Conservation (phyloP, 495 filamentous ascomycete species). For the Gamarada debralockiae region DNA sequence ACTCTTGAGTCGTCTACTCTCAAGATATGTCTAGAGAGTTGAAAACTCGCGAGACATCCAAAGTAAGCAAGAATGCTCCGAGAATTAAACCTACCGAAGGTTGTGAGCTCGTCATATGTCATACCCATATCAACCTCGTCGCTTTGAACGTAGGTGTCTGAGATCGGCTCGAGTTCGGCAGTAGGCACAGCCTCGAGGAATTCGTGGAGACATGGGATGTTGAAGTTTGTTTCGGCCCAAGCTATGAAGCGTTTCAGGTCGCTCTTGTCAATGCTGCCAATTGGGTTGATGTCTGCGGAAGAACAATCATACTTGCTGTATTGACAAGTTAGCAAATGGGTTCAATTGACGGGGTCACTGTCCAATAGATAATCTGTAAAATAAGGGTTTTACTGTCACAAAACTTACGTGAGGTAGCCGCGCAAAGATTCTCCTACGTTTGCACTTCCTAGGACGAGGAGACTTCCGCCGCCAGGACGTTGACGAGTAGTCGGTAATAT, state of each 20-base stretch:
- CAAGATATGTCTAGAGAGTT: no score
- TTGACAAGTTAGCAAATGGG: neutral
- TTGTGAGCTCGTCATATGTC: conserved; percentile 33
- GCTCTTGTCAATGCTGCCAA: conserved; percentile 65
- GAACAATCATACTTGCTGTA: conserved; percentile 12
- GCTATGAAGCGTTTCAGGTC: conserved; percentile 78
- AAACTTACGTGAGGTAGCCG: conserved; percentile 70
- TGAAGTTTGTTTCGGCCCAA: conserved; percentile 58
- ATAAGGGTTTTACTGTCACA: no score
- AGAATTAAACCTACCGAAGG: conserved; percentile 50
- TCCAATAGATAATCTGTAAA: no score
- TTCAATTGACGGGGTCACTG: neutral
- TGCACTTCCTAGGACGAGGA: conserved; percentile 61
- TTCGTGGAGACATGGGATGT: conserved; percentile 52
- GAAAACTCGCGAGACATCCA: no score
- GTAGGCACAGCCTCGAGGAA: conserved; percentile 76
- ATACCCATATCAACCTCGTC: conserved; percentile 71
- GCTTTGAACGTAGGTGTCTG: conserved; percentile 50
- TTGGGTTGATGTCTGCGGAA: conserved; percentile 55
- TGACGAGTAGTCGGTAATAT: conserved; percentile 54
- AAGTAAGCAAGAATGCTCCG: conserved; percentile 29
- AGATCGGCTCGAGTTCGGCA: conserved; percentile 55
- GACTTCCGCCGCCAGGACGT: conserved; percentile 34
- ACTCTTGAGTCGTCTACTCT: no score
- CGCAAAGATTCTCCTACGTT: conserved; percentile 57